These are phyloP conservation scores for Somion occarium DNA, from an alignment of 1,284 basidiomycete genomes.

Conservation along the genomic window DNA sequence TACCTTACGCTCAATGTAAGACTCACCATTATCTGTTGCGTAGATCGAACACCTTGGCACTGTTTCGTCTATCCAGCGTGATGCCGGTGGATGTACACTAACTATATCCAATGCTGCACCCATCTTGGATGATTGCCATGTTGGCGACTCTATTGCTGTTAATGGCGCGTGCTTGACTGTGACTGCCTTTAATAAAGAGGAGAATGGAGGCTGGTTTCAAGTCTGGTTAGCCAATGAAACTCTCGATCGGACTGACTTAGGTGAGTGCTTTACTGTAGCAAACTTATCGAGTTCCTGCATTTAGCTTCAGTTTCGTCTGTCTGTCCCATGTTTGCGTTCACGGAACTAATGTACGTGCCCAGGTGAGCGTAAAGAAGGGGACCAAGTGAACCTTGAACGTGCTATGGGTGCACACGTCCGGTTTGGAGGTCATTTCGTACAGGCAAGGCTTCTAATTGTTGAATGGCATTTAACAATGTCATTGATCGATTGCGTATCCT, in stretches of 20 bases:
- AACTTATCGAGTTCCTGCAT: no score
- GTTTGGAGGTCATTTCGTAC: constrained; percentile 97
- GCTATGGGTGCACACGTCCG: constrained; percentile 91
- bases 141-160: constrained; percentile 92
- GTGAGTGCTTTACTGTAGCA: constrained; percentile 51
- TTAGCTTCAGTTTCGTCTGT: neutral
- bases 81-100: constrained; percentile 78
- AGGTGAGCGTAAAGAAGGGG: constrained; percentile 79
- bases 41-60: constrained; percentile 82
- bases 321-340: constrained; percentile 1
- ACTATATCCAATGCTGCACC: constrained; percentile 71
- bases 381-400: constrained; percentile 89
- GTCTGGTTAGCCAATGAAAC: constrained; percentile 98
- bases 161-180: constrained; percentile 88
- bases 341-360: constrained; percentile 4
- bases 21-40: constrained; percentile 4
- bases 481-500: neutral
- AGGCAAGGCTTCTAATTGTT: constrained; percentile 48
- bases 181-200: constrained; percentile 67
- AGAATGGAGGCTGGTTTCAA: constrained; percentile 76
- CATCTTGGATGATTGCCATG: constrained; percentile 87
- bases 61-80: constrained; percentile 57
- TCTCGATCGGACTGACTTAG: constrained; percentile 85
- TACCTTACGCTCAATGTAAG: constrained; percentile 3
- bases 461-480: neutral